Conservation (phyloP, 176 grass and related monocot genomes). For the Bromus sterilis region DNA sequence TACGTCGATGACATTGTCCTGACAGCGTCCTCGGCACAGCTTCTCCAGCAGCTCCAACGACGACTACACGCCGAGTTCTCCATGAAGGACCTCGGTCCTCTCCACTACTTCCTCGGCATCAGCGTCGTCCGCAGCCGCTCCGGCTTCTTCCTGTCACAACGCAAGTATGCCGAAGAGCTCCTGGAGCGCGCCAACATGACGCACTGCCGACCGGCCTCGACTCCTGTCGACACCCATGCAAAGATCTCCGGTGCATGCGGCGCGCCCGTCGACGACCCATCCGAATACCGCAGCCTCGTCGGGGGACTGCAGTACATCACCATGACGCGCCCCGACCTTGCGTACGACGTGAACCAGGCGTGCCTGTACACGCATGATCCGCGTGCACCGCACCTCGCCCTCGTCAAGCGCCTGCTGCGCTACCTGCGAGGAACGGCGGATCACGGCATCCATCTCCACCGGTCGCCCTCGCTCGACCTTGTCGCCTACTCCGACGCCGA, state of each 20-base stretch:
- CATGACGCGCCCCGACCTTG: not conserved
- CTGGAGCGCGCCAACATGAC: not conserved
- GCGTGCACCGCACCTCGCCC: not conserved
- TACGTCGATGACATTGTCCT: not conserved
- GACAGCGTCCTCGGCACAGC: not conserved
- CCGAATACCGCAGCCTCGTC: not conserved
- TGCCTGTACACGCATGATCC: not conserved
- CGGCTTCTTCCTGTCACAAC: not conserved
- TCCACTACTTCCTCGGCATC: not conserved
- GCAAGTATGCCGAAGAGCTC: not conserved
- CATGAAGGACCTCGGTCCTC: not conserved
- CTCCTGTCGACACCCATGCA: not conserved
- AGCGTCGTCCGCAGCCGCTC: fast-evolving
- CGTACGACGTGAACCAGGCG: not conserved
- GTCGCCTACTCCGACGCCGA: too few species aligned
- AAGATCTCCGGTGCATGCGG: not conserved
- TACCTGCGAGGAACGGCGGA: not conserved
- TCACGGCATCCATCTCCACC: too few species aligned
- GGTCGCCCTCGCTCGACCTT: too few species aligned
- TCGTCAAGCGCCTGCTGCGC: not conserved
- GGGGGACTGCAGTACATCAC: not conserved
- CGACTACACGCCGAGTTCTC: not conserved
- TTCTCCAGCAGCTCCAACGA: not conserved
- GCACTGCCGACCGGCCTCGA: not conserved
- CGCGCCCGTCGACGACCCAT: not conserved